Evolutionary conservation across 257 asterid genomes (phyloP).

Genomic region (Rehmannia glutinosa): DNA sequence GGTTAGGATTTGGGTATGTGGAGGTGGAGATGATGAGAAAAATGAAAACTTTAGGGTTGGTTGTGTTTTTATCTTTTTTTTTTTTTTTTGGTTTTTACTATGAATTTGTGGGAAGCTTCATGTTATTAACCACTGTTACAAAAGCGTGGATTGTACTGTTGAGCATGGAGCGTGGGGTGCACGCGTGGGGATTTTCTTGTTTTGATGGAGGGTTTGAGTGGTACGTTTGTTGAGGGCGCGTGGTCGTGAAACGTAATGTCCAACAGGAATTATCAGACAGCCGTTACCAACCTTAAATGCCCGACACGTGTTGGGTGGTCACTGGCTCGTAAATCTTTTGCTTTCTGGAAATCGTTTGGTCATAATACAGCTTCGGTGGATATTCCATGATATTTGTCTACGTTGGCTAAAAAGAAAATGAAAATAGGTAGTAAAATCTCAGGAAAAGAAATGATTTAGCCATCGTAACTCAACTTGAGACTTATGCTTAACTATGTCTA

Average conservation of each 20-base stretch:
- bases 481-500: too few relatives aligned
- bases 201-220: not conserved
- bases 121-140: slow-evolving; percentile 23
- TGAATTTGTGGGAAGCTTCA: slow-evolving; percentile 17
- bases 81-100: too few relatives aligned
- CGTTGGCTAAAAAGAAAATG: too few relatives aligned
- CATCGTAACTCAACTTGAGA: too few relatives aligned
- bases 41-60: slow-evolving; percentile 25
- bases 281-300: slow-evolving; percentile 25
- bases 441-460: too few relatives aligned
- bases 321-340: not conserved
- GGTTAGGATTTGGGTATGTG: slow-evolving; percentile 23
- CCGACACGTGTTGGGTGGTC: slow-evolving; percentile 22
- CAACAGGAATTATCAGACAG: slow-evolving; percentile 21
- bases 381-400: not conserved
- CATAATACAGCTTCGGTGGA: not conserved
- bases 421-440: too few relatives aligned
- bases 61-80: slow-evolving; percentile 1
- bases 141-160: slow-evolving; percentile 22
- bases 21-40: slow-evolving; percentile 18
- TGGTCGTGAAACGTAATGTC: slow-evolving; percentile 8
- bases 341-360: not conserved
- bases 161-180: not conserved
- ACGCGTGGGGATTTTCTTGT: not conserved
- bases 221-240: not conserved